These are phyloP conservation scores for Capronia epimyces DNA, from an alignment of 2,329 filamentous ascomycete species.

Conservation along the genomic window DNA sequence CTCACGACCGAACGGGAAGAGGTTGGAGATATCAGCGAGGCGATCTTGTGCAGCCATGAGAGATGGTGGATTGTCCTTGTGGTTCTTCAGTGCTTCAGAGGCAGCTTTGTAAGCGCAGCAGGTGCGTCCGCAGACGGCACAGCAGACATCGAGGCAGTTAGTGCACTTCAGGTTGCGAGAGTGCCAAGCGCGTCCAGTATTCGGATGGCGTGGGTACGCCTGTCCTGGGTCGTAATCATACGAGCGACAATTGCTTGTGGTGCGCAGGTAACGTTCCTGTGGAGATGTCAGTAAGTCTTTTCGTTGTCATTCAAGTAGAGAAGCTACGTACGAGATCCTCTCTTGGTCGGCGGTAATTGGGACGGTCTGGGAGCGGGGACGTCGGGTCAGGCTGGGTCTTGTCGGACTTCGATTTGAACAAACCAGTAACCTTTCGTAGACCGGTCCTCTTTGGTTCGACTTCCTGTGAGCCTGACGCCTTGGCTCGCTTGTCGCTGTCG, in stretches of 20 bases:
- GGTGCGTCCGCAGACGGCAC: constrained; percentile 31
- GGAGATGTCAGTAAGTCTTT: not conserved
- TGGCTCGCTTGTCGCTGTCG: constrained; percentile 10
- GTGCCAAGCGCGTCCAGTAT: constrained; percentile 30
- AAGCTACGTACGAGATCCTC: constrained; percentile 21
- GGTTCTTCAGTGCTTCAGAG: constrained; percentile 18
- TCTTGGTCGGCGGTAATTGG: constrained; percentile 9
- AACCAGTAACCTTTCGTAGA: constrained; percentile 24
- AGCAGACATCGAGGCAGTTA: constrained; percentile 29
- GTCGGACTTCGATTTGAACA: constrained; percentile 24
- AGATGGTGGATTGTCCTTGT: constrained; percentile 16
- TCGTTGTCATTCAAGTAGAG: not conserved
- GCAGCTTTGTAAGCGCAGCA: constrained; percentile 34
- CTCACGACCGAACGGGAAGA: constrained; percentile 31
- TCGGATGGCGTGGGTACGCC: constrained; percentile 27
- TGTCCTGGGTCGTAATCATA: constrained; percentile 22
- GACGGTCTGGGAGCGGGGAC: constrained; percentile 8
- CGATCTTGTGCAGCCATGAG: constrained; percentile 22
- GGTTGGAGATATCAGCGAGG: constrained; percentile 27
- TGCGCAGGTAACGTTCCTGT: constrained; percentile 25
- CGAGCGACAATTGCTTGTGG: constrained; percentile 17
- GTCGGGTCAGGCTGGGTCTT: constrained; percentile 5
- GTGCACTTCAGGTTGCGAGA: constrained; percentile 34
- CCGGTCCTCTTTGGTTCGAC: constrained; percentile 18
- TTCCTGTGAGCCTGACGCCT: constrained; percentile 10